A percentile compares a stretch with the other conserved stretches of the same genome.
Conservation (phyloP, 495 filamentous ascomycete species). For the Podospora sp. region DNA sequence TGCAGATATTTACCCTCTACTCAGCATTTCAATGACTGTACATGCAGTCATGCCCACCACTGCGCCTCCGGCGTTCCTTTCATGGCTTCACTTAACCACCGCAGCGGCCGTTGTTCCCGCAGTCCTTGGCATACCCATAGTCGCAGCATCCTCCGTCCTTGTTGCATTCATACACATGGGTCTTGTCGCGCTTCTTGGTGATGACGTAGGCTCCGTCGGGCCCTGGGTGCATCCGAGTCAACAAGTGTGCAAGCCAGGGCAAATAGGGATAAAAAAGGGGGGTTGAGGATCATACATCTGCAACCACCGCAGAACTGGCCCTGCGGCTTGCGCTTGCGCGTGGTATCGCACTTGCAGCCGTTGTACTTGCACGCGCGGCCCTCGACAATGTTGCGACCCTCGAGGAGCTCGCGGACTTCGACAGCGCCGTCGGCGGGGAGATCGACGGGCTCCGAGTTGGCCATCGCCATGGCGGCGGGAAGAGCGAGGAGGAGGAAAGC, state of each 20-base stretch:
- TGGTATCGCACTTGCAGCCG: conserved; percentile 5
- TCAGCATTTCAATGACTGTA: no score
- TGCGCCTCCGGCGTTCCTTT: no score
- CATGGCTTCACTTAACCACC: background rate
- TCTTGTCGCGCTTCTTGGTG: background rate
- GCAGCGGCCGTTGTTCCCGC: background rate
- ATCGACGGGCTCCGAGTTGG: background rate
- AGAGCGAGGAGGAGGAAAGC: background rate
- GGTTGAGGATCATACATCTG: background rate
- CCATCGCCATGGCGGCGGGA: conserved; percentile 5
- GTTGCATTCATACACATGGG: conserved; percentile 8
- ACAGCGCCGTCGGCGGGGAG: background rate
- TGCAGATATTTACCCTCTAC: no score
- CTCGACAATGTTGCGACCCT: background rate
- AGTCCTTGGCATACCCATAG: conserved; percentile 9
- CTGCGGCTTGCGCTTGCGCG: background rate
- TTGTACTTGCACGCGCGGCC: conserved; percentile 5
- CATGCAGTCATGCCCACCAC: no score
- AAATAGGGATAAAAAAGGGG: no score
- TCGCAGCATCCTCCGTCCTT: background rate
- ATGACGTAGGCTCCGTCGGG: conserved; percentile 1
- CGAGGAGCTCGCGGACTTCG: background rate
- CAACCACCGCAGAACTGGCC: conserved; percentile 4
- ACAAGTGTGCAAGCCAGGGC: no score
- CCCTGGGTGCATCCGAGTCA: background rate